A percentile compares a stretch with the other conserved stretches of the same genome.
Conservation (phyloP, 306 rosid genomes). For the Pyrus communis region DNA sequence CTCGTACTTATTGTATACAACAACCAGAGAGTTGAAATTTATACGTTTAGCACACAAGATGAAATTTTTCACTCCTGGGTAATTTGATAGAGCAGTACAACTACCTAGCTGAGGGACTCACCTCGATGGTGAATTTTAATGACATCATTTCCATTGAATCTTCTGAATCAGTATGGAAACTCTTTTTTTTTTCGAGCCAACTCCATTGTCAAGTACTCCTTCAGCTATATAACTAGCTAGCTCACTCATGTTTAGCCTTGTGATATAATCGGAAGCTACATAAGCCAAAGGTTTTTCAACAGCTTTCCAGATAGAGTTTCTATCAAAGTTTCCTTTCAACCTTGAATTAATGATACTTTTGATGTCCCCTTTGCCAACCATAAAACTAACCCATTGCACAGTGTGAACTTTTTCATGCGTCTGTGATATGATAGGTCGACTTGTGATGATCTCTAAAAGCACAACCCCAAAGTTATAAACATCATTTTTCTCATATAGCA, state of each 20-base stretch:
- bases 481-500: slow-evolving; percentile 47
- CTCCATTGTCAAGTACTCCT: slow-evolving; percentile 33
- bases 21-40: too few species aligned
- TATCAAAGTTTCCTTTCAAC: slow-evolving; percentile 19
- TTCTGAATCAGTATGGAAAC: background rate
- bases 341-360: slow-evolving; percentile 33
- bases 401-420: slow-evolving; percentile 20
- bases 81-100: background rate
- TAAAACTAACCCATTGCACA: slow-evolving; percentile 30
- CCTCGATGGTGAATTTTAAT: background rate
- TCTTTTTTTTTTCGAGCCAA: background rate
- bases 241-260: slow-evolving; percentile 45
- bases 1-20: too few species aligned
- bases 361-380: slow-evolving; percentile 31
- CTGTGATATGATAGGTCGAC: slow-evolving; percentile 19
- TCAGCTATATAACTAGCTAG: slow-evolving; percentile 40
- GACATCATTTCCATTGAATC: background rate
- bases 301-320: slow-evolving; percentile 29
- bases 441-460: slow-evolving; percentile 39
- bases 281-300: slow-evolving; percentile 47
- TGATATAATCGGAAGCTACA: slow-evolving; percentile 9
- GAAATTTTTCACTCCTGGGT: background rate
- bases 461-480: slow-evolving; percentile 55
- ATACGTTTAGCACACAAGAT: background rate
- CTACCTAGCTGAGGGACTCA: background rate